Base-by-base conservation (phyloP, 106 monocot species). In the Dactylorhiza incarnata region DNA sequence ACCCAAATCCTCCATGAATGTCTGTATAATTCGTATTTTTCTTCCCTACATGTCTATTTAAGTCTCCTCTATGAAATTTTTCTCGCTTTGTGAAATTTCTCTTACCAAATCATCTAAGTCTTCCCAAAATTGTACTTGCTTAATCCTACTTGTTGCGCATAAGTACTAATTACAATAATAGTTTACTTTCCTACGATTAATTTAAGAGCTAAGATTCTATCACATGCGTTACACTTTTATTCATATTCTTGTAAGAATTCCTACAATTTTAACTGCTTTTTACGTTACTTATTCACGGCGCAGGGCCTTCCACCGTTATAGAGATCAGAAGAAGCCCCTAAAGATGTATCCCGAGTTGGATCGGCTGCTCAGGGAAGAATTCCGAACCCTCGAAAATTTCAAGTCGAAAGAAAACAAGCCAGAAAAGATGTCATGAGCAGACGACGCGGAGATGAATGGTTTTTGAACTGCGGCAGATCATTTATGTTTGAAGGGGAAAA, bases 261-360 rank as follows among this genome's bases (percentile, higher is more conserved):
- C 14, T 52, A 52, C 14, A 52, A 52, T 9, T 14, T 52, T 14
- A 52, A 52, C 51, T 52, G 9, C 51, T 11, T 4, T 37, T 37
- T 9, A 52, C 1, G 14, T 4, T 52, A 52, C 1, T 52, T 52
- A 14, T 52, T 9, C 51, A 11, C 51, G 11, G 11, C 1, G 11
- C 72, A 95, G 96, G 96, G 93, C 96, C 45, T 93, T 96, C 73
- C 96, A 96, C 76, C 89, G 90, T 74, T 96, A 75, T 58, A 83
- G 93, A 5, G 81, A 85, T 46, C 44, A 61, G 9, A 77, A 48
- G 7, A 73, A 83, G 51, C 89, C 87, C 50, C 37, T 94, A 51
- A 83, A 77, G 66, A 93, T 86, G 77, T 73, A 92, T 26, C 84
- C 84, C 12, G 91, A 91, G 78, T 72, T 99, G 79, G 94, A 91